Evolutionary conservation across 768 basidiomycete species (phyloP).

Genomic region (Lepiota venenata): DNA sequence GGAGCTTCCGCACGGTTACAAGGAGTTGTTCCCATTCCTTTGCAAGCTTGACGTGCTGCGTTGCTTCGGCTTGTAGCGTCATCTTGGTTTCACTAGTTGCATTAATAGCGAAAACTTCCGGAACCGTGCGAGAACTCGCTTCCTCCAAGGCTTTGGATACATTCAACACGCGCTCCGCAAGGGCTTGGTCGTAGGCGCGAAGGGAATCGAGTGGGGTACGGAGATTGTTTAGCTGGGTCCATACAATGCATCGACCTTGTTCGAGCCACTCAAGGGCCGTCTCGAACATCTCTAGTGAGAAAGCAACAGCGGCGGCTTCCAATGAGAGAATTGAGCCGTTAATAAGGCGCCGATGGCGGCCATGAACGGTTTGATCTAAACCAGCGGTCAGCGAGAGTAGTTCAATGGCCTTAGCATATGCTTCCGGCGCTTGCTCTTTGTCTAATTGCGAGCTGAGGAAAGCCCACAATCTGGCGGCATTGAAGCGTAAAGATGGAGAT

Average conservation of each 20-base stretch:
- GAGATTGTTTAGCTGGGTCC: slow-evolving; percentile 18
- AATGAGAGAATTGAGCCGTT: not conserved
- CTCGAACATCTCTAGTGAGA: not conserved
- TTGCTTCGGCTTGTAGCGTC: not conserved
- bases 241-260: slow-evolving; percentile 18
- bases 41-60: not conserved
- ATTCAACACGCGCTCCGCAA: slow-evolving; percentile 11
- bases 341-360: not conserved
- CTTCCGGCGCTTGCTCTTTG: not conserved
- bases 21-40: slow-evolving; percentile 3
- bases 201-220: slow-evolving; percentile 19
- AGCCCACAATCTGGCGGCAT: not conserved
- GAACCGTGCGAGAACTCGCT: not conserved
- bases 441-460: not conserved
- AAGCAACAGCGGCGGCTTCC: not conserved
- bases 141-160: not conserved
- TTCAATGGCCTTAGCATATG: not conserved
- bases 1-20: not conserved
- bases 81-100: not conserved
- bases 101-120: not conserved
- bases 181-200: slow-evolving; percentile 13
- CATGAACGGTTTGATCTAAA: slow-evolving; percentile 5
- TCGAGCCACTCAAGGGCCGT: slow-evolving; percentile 12
- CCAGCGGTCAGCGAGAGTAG: not conserved
- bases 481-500: not conserved